Evolutionary conservation across 2,329 filamentous ascomycete species (phyloP).

Genomic region (Amesomyces nigricolor): DNA sequence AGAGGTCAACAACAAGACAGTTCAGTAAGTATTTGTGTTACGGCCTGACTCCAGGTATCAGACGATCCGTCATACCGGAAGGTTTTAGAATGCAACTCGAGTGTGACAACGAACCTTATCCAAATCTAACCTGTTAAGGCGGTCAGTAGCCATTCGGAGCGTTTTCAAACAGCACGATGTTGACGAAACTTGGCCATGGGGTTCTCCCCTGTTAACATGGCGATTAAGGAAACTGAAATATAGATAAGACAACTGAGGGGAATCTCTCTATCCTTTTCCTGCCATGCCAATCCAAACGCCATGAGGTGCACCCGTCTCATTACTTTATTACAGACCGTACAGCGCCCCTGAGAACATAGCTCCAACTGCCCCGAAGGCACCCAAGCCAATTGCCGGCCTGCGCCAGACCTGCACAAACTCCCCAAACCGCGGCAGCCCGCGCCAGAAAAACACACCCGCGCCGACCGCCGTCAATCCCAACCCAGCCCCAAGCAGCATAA

Average conservation of each 20-base stretch:
- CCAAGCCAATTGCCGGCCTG: slow-evolving; percentile 11
- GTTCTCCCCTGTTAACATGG: neutral
- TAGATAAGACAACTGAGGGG: neutral
- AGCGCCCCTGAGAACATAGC: slow-evolving; percentile 21
- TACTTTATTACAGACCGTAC: slow-evolving; percentile 1
- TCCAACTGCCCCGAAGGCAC: slow-evolving; percentile 24
- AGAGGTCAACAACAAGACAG: no score
- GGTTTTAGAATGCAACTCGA: no score
- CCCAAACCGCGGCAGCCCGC: slow-evolving; percentile 21
- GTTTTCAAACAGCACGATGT: no score
- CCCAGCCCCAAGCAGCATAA: slow-evolving; percentile 16
- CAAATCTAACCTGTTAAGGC: no score
- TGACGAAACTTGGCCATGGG: no score
- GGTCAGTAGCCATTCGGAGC: no score
- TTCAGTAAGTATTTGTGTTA: no score
- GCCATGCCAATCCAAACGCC: slow-evolving; percentile 4
- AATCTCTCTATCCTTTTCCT: slow-evolving; percentile 9
- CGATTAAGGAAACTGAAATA: neutral
- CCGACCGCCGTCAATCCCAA: slow-evolving; percentile 11
- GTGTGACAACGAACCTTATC: no score
- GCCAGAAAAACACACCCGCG: slow-evolving; percentile 18
- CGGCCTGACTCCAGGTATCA: no score
- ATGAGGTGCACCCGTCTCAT: no score
- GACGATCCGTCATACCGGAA: no score
- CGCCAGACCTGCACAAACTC: slow-evolving; percentile 25